Percentiles rank a stretch among this genome's conserved stretches.
These are phyloP conservation scores for Calocybe indica DNA, from an alignment of 768 basidiomycete species.

Conservation along the genomic window DNA sequence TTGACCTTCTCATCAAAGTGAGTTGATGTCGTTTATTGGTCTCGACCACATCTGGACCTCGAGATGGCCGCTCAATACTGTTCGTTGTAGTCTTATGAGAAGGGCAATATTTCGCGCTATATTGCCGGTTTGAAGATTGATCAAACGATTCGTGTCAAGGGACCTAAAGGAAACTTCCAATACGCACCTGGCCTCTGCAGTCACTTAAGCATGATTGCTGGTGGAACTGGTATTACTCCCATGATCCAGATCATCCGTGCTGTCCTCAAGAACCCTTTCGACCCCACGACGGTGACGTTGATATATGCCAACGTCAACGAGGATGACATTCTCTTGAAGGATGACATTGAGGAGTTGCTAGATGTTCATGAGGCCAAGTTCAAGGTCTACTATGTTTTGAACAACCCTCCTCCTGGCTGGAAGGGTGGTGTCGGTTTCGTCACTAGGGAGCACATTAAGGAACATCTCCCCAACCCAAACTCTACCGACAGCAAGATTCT, in stretches of 20 bases:
- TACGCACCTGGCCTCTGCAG: conserved; percentile 70
- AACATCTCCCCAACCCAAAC: conserved; percentile 63
- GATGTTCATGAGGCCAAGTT: conserved; percentile 55
- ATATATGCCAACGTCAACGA: conserved; percentile 95
- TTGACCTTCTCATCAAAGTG: conserved; percentile 97
- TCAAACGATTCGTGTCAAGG: conserved; percentile 85
- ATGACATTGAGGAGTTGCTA: conserved; percentile 79
- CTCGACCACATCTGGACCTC: neutral
- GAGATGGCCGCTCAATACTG: neutral
- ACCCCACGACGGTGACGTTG: conserved; percentile 76
- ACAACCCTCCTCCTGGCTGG: conserved; percentile 90
- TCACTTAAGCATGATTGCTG: conserved; percentile 94
- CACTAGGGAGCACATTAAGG: conserved; percentile 84
- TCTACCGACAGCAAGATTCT: conserved; percentile 73
- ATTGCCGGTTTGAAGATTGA: conserved; percentile 80
- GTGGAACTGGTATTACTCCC: conserved; percentile 97
- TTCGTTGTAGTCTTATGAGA: conserved; percentile 76
- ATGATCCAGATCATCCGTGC: conserved; percentile 98
- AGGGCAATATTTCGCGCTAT: conserved; percentile 93
- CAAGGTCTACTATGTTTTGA: conserved; percentile 85
- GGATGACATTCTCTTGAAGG: conserved; percentile 89
- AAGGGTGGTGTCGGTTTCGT: conserved; percentile 89
- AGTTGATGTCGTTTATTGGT: conserved; percentile 5
- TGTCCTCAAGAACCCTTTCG: conserved; percentile 82
- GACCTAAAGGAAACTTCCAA: conserved; percentile 93